A percentile compares a stretch with the other conserved stretches of the same genome.
These are phyloP conservation scores for Skeletonema costatum DNA, from an alignment of 108 stramenopile genomes.

Conservation along the genomic window DNA sequence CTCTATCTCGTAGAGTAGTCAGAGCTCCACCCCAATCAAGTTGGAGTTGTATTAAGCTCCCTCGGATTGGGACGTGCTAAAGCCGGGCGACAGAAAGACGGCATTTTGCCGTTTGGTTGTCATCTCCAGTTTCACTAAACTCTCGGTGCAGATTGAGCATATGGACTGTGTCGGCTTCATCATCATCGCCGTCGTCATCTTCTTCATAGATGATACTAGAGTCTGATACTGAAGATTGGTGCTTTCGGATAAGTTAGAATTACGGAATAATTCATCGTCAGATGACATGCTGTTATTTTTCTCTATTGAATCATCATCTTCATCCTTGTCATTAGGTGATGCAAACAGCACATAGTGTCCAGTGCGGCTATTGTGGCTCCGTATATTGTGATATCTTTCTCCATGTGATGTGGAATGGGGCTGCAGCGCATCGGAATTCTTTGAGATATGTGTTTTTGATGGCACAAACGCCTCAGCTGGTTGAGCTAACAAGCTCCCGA, in stretches of 20 bases:
- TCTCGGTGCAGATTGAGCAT: conserved; percentile 52
- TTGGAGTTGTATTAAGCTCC: conserved; percentile 26
- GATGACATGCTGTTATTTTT: conserved; percentile 21
- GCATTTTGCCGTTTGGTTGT: background rate
- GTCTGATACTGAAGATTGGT: conserved; percentile 14
- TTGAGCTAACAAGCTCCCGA: background rate
- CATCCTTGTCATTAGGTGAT: conserved; percentile 9
- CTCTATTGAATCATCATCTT: conserved; percentile 7
- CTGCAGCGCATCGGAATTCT: background rate
- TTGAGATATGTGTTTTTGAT: background rate
- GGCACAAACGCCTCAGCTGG: conserved; percentile 1
- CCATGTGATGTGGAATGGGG: background rate
- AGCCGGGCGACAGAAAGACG: conserved; percentile 25
- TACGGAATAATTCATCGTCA: conserved; percentile 33
- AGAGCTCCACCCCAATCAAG: conserved; percentile 84
- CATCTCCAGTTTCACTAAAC: conserved; percentile 40
- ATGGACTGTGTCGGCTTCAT: conserved; percentile 51
- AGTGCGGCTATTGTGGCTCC: background rate
- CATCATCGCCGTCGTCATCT: conserved; percentile 61
- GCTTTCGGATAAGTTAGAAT: background rate
- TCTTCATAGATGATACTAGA: conserved; percentile 30
- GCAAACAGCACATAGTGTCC: background rate
- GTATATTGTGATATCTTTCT: background rate
- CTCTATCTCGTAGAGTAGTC: conserved; percentile 60
- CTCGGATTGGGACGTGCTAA: conserved; percentile 18